A percentile compares a stretch with the other conserved stretches of the same genome.
Conservation (phyloP, 345 rosid genomes). For the Gossypium raimondii region DNA sequence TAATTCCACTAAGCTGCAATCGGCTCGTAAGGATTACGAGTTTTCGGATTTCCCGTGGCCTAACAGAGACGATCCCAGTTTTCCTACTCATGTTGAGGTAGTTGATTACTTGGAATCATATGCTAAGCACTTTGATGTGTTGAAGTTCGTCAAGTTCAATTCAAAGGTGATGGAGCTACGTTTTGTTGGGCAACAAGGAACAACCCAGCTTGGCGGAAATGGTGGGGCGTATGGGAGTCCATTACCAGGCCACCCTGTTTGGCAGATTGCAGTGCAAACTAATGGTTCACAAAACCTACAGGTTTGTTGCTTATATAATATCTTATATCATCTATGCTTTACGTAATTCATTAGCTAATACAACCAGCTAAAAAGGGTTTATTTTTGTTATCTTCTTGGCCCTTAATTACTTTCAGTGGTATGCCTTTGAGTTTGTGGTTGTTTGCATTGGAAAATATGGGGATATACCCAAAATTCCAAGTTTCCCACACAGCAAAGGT, state of each 20-base stretch:
- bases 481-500: slow-evolving; percentile 50
- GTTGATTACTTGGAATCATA: slow-evolving; percentile 71
- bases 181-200: slow-evolving; percentile 39
- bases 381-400: background rate
- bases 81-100: slow-evolving; percentile 59
- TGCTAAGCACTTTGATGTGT: slow-evolving; percentile 61
- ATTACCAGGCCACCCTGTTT: slow-evolving; percentile 58
- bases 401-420: slow-evolving; percentile 44
- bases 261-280: slow-evolving; percentile 78
- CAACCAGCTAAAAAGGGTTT: background rate
- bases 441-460: slow-evolving; percentile 83
- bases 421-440: slow-evolving; percentile 65
- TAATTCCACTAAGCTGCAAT: slow-evolving; percentile 73
- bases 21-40: slow-evolving; percentile 62
- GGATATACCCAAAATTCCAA: slow-evolving; percentile 58
- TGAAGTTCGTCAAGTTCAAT: slow-evolving; percentile 54
- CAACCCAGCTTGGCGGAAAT: background rate
- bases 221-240: slow-evolving; percentile 31
- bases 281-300: slow-evolving; percentile 45
- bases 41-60: slow-evolving; percentile 92
- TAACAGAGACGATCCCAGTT: slow-evolving; percentile 54
- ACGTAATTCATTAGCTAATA: background rate
- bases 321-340: too few species aligned
- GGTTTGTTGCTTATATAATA: slow-evolving; percentile 35
- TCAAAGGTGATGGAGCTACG: slow-evolving; percentile 70